These are phyloP conservation scores for Rhizophagus prolifer DNA, from an alignment of 192 early-diverging fungal species.

Conservation along the genomic window DNA sequence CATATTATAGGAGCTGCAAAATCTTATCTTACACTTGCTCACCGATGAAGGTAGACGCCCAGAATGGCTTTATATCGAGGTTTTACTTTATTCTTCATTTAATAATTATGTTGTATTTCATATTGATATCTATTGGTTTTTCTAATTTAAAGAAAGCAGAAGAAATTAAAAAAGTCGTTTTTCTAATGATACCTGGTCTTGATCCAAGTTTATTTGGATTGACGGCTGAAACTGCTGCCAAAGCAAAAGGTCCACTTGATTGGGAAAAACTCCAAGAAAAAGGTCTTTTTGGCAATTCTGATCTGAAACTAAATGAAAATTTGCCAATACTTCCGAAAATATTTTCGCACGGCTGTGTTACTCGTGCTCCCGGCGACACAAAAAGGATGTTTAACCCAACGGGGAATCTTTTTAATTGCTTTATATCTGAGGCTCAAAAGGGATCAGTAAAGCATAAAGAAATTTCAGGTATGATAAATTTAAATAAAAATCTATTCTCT, in stretches of 20 bases:
- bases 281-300: neutral
- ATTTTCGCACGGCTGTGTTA: constrained; percentile 2
- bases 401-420: neutral
- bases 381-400: neutral
- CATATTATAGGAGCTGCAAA: neutral
- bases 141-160: neutral
- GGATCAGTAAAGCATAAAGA: neutral
- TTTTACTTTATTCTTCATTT: neutral
- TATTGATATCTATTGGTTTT: neutral
- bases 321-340: neutral
- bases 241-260: neutral
- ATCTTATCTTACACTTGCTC: neutral
- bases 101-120: neutral
- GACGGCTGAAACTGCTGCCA: neutral
- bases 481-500: neutral
- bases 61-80: neutral
- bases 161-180: neutral
- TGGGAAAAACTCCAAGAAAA: neutral
- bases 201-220: neutral
- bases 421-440: neutral
- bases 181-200: constrained; percentile 1
- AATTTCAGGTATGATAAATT: neutral
- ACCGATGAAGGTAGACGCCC: neutral
- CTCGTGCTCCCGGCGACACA: neutral
- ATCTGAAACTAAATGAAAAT: neutral